Base-by-base conservation (phyloP, 2,329 filamentous ascomycete genomes). In the Tolypocladium amazonense region DNA sequence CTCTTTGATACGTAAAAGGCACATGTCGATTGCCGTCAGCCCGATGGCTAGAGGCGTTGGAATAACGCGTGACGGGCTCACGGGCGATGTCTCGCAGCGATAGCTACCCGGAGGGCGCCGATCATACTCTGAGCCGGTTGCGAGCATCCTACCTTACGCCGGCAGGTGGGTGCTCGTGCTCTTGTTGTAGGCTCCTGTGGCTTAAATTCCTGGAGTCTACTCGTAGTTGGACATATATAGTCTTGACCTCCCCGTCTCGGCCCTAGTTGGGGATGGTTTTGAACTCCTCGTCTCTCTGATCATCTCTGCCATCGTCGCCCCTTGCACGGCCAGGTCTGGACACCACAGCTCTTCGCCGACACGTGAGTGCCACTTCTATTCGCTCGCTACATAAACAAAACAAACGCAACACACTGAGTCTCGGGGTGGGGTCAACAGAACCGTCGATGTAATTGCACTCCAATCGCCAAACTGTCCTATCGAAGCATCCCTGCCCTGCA, bases 391-490 rank as follows among this genome's bases (percentile, higher is more conserved):
- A 56, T 30, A 43, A 30, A 39, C n/a, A 41, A n/a, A n/a, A 41
- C 15, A 52, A 52, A 33, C 30, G 25, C 41, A 20, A 12, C 56
- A n/a, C 57, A n/a, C 23, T 38, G 7, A 20, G 43, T 35, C 50
- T 18, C 20, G 8, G 33, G 57, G 12, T 14, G 56, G 41, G 23
- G 33, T 35, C 45, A 54, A 61, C 60, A 63, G 64, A 64, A 69
- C 63, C 67, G 70, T 68, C 68, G 65, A 72, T 72, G 72, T 73
- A 75, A 77, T 75, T 77, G 71, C 77, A 79, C 76, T 76, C 76
- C 77, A 74, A 75, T 79, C 76, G 77, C 77, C 77, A 76, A 76
- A 77, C 70, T 72, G 73, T 76, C 76, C 76, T 77, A 78, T 78
- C 73, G 69, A 77, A 75, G 69, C 67, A 72, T 70, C 70, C 69